Percentiles rank a stretch among this genome's conserved stretches.
These are phyloP conservation scores for Sporothrix pallida DNA, from an alignment of 2,329 filamentous ascomycete genomes.

Conservation along the genomic window DNA sequence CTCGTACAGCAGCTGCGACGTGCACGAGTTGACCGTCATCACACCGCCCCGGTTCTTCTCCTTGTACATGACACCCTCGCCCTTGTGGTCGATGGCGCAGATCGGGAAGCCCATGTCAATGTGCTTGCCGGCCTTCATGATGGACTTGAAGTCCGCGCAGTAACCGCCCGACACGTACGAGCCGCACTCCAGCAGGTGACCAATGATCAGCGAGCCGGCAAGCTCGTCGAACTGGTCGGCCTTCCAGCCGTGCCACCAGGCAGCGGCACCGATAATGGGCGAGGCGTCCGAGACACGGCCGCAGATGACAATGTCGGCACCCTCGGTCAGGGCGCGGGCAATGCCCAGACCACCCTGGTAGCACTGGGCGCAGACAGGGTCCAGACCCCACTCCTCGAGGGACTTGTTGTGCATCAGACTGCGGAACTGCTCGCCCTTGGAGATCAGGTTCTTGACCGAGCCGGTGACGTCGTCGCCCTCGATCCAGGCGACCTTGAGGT, in stretches of 20 bases:
- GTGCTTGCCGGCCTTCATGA: slow-evolving; percentile 48
- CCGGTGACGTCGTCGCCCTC: slow-evolving; percentile 44
- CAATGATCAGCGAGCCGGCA: slow-evolving; percentile 51
- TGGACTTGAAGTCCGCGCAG: slow-evolving; percentile 54
- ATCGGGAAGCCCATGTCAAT: slow-evolving; percentile 55
- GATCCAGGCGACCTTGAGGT: slow-evolving; percentile 45
- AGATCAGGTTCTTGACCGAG: slow-evolving; percentile 34
- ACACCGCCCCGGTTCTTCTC: slow-evolving; percentile 40
- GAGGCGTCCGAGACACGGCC: slow-evolving; percentile 49
- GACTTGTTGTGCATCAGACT: slow-evolving; percentile 36
- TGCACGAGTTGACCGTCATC: slow-evolving; percentile 36
- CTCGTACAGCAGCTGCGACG: slow-evolving; percentile 47
- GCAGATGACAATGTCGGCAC: slow-evolving; percentile 49
- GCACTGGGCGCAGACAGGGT: slow-evolving; percentile 41
- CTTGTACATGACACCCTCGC: slow-evolving; percentile 43
- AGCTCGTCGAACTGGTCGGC: slow-evolving; percentile 51
- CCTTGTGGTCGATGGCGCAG: slow-evolving; percentile 54
- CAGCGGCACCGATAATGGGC: slow-evolving; percentile 55
- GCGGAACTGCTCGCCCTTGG: slow-evolving; percentile 36
- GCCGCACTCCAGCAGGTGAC: slow-evolving; percentile 53
- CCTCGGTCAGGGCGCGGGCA: slow-evolving; percentile 44
- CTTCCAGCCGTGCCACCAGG: slow-evolving; percentile 57
- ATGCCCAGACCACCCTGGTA: slow-evolving; percentile 54
- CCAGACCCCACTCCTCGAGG: slow-evolving; percentile 36
- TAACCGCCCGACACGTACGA: slow-evolving; percentile 55